Base-by-base conservation (phyloP, 1,284 basidiomycete species). In the Mycosarcoma mackinlayi region DNA sequence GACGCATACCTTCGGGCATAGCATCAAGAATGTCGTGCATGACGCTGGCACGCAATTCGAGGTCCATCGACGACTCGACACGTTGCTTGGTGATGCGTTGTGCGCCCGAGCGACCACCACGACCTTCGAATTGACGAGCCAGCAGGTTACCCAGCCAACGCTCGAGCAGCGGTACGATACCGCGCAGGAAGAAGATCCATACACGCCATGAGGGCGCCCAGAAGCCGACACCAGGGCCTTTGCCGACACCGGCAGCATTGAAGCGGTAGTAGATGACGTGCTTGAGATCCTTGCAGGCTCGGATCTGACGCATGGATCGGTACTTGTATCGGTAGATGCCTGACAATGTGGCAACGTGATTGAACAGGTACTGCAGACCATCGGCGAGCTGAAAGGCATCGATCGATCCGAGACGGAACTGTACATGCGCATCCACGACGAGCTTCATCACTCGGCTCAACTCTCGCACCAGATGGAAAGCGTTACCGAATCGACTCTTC, bases 131-230 rank as follows among this genome's bases (percentile, higher is more conserved):
- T 83, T 98, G 95, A 84, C 96, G 90, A 37, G 96, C 96, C 48
- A 99, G 89, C 76, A 98, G 85, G 83, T 99, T 99, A 31, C 96
- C 94, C 39, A 99, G 88, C 93, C 96, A 99, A 84, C 94, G 87
- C 84, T 98, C 95, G 11, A 99, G 88, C 7, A 99, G 87, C 13
- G 96, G 96, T 0, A 98, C 94, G 77, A 99, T 98, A 64, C 96
- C 96, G 51, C 96, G 90, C 90, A 98, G 92, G 87, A 98, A 98
- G 87, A 98, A 98, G 66, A 98, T 86, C 96, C 96, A 99, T 7
- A 99, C 96, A 51, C 96, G 89, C 96, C 96, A 98, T 30, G 95
- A 96, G 18, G 96, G 96, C 51, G 94, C 94, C 96, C 96, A 99
- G 87, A 98, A 98, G 64, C 96, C 96, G 77, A 93, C 94, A 83